phyloP scores from a whole-genome alignment of 805 yeast genomes.

The Vanderwaltozyma verrucispora region DNA sequence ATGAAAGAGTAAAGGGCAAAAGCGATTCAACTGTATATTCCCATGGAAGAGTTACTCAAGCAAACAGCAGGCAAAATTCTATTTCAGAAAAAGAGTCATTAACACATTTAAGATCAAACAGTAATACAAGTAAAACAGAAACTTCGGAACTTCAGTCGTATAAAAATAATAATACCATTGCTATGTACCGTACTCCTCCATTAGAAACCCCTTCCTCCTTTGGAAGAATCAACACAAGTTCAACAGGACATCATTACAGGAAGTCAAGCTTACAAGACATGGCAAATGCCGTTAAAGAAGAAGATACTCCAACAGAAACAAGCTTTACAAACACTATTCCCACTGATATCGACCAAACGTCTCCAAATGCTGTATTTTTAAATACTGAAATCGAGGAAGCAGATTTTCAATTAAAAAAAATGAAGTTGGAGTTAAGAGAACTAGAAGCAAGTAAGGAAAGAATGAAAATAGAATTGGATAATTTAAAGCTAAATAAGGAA shows the following conservation, averaged over 20 bases:
- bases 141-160: too few species aligned
- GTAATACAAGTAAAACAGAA: too few species aligned
- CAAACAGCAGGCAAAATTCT: neutral
- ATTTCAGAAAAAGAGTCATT: neutral
- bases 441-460: slow-evolving; percentile 35
- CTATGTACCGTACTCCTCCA: slow-evolving; percentile 14
- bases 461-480: slow-evolving; percentile 41
- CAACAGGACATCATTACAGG: slow-evolving; percentile 2
- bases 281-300: neutral
- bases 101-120: slow-evolving; percentile 9
- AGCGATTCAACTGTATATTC: slow-evolving; percentile 21
- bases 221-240: slow-evolving; percentile 1
- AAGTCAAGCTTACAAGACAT: slow-evolving; percentile 4
- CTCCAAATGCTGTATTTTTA: neutral
- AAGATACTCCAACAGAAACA: neutral
- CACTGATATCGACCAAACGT: slow-evolving; percentile 1
- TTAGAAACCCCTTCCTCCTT: slow-evolving; percentile 2
- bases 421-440: slow-evolving; percentile 33
- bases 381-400: slow-evolving; percentile 16
- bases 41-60: neutral
- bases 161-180: slow-evolving; percentile 9
- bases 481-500: slow-evolving; percentile 38
- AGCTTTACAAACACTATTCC: neutral
- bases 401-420: slow-evolving; percentile 31
- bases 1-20: slow-evolving; percentile 13